Percentiles rank a stretch among this genome's conserved stretches.
Conservation (phyloP, 2,329 filamentous ascomycete genomes). For the Paraconiothyrium sp. region DNA sequence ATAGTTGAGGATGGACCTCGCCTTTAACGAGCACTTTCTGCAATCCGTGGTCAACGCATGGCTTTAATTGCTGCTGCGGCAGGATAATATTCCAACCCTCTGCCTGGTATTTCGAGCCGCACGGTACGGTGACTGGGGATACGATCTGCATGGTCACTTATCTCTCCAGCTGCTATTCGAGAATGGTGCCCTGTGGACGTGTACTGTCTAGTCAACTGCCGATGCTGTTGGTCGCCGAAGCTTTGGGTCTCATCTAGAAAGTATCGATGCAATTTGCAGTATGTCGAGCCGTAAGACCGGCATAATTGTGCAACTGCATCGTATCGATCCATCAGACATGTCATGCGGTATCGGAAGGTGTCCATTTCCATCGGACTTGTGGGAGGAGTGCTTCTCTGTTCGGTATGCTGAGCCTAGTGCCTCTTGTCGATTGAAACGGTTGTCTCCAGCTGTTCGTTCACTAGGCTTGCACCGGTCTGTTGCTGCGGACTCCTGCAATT, state of each 20-base stretch:
- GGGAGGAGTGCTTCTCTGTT: neutral
- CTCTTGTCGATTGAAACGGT: too few species aligned
- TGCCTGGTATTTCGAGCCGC: neutral
- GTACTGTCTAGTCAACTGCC: conserved; percentile 6
- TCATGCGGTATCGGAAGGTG: neutral
- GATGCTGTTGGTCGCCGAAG: neutral
- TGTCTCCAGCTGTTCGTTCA: too few species aligned
- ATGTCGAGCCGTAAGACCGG: conserved; percentile 10
- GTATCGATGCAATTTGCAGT: conserved; percentile 9
- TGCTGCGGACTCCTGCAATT: neutral
- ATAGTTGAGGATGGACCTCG: neutral
- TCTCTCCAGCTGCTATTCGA: neutral
- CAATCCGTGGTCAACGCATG: neutral
- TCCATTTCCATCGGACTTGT: too few species aligned
- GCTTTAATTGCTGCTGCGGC: conserved; percentile 5
- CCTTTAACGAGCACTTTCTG: conserved; percentile 9
- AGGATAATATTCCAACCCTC: neutral
- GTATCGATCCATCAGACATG: neutral
- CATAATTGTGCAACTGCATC: neutral
- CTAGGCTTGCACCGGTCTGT: neutral
- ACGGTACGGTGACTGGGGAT: neutral
- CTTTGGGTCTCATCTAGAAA: conserved; percentile 3
- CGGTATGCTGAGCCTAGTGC: neutral
- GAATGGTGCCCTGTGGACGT: neutral
- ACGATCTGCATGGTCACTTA: neutral